phyloP scores from a whole-genome alignment of 495 filamentous ascomycete species.

The Durotheca rogersii region DNA sequence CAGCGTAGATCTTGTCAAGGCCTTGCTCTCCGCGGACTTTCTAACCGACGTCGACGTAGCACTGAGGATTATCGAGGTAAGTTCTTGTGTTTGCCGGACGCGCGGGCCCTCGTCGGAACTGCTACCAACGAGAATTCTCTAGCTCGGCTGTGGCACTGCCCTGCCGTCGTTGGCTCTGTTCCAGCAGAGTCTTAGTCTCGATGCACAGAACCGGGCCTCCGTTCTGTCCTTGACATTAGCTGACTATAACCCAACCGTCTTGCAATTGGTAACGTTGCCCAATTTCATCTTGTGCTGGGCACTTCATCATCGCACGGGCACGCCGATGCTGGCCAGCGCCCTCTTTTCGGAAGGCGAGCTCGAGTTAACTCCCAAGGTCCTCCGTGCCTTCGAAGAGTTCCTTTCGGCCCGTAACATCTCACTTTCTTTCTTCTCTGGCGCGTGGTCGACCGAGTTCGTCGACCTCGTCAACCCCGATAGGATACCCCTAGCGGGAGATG shows the following conservation, averaged over 20 bases:
- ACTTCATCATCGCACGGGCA: conserved; percentile 38
- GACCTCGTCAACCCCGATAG: conserved; percentile 48
- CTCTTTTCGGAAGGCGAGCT: conserved; percentile 64
- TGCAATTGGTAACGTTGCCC: conserved; percentile 83
- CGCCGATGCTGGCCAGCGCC: conserved; percentile 39
- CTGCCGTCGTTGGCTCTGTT: conserved; percentile 79
- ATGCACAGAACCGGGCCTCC: conserved; percentile 26
- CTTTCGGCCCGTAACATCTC: conserved; percentile 58
- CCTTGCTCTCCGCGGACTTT: conserved; percentile 62
- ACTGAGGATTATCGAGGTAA: conserved; percentile 72
- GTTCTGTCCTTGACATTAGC: conserved; percentile 67
- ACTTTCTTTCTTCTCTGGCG: conserved; percentile 77
- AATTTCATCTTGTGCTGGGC: conserved; percentile 86
- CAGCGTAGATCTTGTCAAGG: conserved; percentile 78
- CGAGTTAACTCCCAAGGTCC: conserved; percentile 66
- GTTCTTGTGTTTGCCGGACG: conserved; percentile 25
- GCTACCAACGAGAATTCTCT: conserved; percentile 26
- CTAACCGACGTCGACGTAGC: conserved; percentile 45
- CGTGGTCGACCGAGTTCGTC: conserved; percentile 73
- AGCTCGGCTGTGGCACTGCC: conserved; percentile 92
- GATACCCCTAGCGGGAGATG: conserved; percentile 3
- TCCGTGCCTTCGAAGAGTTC: conserved; percentile 60
- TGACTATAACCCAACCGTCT: conserved; percentile 86
- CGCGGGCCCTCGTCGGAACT: background rate
- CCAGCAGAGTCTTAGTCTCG: conserved; percentile 58